Base-by-base conservation (phyloP, 305 asterid species). In the Lippia alba region DNA sequence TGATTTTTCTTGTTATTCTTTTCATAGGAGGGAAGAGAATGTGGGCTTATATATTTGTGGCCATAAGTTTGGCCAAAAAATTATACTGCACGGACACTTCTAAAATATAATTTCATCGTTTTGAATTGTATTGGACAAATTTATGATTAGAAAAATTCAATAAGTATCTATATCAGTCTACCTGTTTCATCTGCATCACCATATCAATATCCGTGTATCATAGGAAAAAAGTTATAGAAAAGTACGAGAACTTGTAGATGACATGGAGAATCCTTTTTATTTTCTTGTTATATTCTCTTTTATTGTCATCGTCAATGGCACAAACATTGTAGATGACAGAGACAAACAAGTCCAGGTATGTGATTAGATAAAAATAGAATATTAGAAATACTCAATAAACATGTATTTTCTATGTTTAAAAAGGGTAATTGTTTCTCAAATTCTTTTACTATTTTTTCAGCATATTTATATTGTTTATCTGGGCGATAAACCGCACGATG, bases 401-500 rank as follows among this genome's bases (percentile, higher is more conserved):
- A 32, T 11, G 4, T 5, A n/a, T 16, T 9, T 44, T 44, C 30
- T 8, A n/a, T 17, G 9, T 34, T 39, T 34, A 11, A 50, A 51
- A 33, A 24, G 30, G 12, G 50, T 6, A 11, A 44, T 50, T 49
- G 44, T 49, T 65, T 55, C 49, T 64, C 9, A 32, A 5, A 12
- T 36, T 4, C 0, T 36, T 4, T 36, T 57, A 33, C 53, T n/a
- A 16, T 32, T 17, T 15, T 33, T 51, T 67, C 33, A 36, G 30
- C 49, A 44, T 0, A 34, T 68, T 19, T 56, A 68, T 56, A 41
- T 68, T 14, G 65, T 68, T 20, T 68, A 68, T 68, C 63, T 68
- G 17, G 73, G 73, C 3, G 48, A 56, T 3, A 68, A 56, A 41
- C 65, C 73, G 16, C 73, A 68, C 34, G 18, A 68, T 44, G 65